phyloP scores from a whole-genome alignment of 345 rosid genomes.

The Cardamine chenopodiifolia region DNA sequence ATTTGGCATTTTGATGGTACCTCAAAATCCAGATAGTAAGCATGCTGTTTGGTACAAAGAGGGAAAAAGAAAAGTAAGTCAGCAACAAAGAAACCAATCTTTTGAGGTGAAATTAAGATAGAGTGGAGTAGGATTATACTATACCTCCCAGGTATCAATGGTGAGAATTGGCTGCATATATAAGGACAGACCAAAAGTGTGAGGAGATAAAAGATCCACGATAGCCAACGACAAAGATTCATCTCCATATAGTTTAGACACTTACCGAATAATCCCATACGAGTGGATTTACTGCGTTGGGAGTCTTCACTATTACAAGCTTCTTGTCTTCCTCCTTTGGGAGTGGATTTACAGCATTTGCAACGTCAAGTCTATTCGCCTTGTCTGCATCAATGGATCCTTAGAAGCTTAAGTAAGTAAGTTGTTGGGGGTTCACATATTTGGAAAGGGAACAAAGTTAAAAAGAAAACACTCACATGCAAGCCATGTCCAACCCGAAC shows the following conservation, averaged over 20 bases:
- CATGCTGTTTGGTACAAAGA: slow-evolving; percentile 60
- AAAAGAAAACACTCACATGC: slow-evolving; percentile 58
- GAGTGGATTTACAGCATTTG: slow-evolving; percentile 65
- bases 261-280: slow-evolving; percentile 90
- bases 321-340: slow-evolving; percentile 77
- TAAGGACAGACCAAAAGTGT: slow-evolving; percentile 22
- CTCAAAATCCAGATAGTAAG: slow-evolving; percentile 94
- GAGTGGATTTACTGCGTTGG: slow-evolving; percentile 92
- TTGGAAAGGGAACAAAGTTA: slow-evolving; percentile 7
- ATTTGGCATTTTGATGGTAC: slow-evolving; percentile 41
- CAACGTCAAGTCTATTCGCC: slow-evolving; percentile 69
- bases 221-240: background rate
- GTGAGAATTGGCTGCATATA: slow-evolving; percentile 84
- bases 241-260: slow-evolving; percentile 10
- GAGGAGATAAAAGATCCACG: slow-evolving; percentile 14
- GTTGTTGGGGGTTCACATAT: background rate
- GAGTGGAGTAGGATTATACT: background rate
- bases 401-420: slow-evolving; percentile 11
- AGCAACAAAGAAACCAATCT: slow-evolving; percentile 25
- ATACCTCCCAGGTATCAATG: slow-evolving; percentile 98
- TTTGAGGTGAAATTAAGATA: background rate
- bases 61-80: background rate
- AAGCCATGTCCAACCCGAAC: slow-evolving; percentile 99
- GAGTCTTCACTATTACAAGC: slow-evolving; percentile 81
- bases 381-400: slow-evolving; percentile 55